A percentile compares a stretch with the other conserved stretches of the same genome.
phyloP scores from a whole-genome alignment of 2,329 filamentous ascomycete genomes.

The Alternaria brassicicola region DNA sequence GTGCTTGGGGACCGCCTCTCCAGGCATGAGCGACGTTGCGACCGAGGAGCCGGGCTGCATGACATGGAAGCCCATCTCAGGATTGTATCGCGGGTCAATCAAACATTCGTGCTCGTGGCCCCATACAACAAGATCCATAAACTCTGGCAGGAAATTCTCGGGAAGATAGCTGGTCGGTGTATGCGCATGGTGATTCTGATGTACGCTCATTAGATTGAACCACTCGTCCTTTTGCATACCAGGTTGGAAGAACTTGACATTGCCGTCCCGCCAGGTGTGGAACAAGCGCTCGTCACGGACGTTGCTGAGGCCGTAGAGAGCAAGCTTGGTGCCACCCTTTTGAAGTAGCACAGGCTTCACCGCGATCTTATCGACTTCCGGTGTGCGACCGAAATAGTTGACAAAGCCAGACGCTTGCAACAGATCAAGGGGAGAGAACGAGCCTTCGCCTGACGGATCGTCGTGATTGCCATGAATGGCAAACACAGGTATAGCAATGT shows the following conservation, averaged over 20 bases:
- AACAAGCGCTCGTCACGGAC: conserved; percentile 95
- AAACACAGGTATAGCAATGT: conserved; percentile 95
- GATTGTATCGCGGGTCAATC: conserved; percentile 82
- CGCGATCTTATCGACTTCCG: conserved; percentile 90
- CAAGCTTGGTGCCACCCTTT: conserved; percentile 90
- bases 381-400: conserved; percentile 94
- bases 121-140: conserved; percentile 92
- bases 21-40: conserved; percentile 87
- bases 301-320: conserved; percentile 92
- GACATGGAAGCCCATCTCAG: conserved; percentile 89
- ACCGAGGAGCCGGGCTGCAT: conserved; percentile 98
- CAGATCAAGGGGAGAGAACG: conserved; percentile 87
- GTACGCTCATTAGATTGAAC: conserved; percentile 95
- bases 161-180: conserved; percentile 93
- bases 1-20: conserved; percentile 89
- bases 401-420: conserved; percentile 88
- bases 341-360: conserved; percentile 91
- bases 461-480: conserved; percentile 99
- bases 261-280: conserved; percentile 88
- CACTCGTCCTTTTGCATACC: conserved; percentile 81
- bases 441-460: conserved; percentile 94
- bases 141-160: conserved; percentile 89
- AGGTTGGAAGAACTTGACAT: conserved; percentile 92
- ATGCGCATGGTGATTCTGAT: conserved; percentile 94
- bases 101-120: conserved; percentile 97